These are phyloP conservation scores for Fusarium acutatum DNA, from an alignment of 2,329 filamentous ascomycete genomes.

Conservation along the genomic window DNA sequence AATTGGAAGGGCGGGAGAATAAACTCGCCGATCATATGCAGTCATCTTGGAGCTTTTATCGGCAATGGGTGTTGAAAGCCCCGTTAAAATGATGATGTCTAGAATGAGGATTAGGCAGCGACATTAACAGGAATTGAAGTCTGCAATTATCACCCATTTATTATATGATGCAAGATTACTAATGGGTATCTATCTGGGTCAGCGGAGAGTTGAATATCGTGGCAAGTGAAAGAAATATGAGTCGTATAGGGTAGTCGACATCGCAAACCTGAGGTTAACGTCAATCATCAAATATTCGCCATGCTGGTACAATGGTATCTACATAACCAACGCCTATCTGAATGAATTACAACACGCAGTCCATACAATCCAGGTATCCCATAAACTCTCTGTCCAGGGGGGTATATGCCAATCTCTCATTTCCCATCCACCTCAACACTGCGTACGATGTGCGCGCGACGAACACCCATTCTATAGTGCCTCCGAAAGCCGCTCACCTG, in stretches of 20 bases:
- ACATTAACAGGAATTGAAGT: too few species aligned
- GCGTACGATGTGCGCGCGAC: background rate
- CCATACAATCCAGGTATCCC: background rate
- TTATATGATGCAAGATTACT: rapidly evolving
- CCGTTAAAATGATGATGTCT: background rate
- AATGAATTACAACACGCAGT: background rate
- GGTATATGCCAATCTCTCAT: background rate
- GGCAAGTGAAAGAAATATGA: too few species aligned
- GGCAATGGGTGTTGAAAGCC: background rate
- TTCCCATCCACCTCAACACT: background rate
- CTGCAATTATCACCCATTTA: too few species aligned
- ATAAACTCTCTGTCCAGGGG: background rate
- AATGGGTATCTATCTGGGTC: too few species aligned
- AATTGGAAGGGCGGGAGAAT: background rate
- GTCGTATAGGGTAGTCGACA: background rate
- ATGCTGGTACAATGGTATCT: background rate
- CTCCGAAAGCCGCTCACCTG: background rate
- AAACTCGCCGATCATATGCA: background rate
- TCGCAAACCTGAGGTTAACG: too few species aligned
- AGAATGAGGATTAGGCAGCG: background rate
- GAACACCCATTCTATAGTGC: background rate
- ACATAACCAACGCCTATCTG: background rate
- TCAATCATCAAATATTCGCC: background rate
- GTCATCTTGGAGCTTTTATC: background rate
- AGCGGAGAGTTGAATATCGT: too few species aligned